Base-by-base conservation (phyloP, 2,329 filamentous ascomycete genomes). In the Talaromyces sp. region DNA sequence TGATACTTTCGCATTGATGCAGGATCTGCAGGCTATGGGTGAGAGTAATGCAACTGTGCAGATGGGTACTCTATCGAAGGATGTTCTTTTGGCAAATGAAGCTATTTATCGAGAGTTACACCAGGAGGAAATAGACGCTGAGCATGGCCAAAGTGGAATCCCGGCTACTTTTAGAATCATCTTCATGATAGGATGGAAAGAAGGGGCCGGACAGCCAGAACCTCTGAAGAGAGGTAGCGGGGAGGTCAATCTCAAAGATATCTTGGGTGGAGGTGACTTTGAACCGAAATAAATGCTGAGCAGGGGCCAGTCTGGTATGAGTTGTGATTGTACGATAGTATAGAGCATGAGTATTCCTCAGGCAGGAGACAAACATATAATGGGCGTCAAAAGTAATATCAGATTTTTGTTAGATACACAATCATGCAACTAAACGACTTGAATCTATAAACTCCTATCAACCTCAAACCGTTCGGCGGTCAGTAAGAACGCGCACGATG, bases 141-240 rank as follows among this genome's bases (percentile, higher is more conserved):
- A 43, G 31, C 43, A 64, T 37, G 62, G 62, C 10, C 90, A 91
- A 86, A 22, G 73, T 25, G 78, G 79, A 1, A 84, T 95, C 67
- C 95, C 95, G 0, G 95, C 95, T 1, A 99, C 95, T 0, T 99
- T 97, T 75, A 86, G 95, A 70, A 85, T 97, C 71, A 97, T 99
- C 67, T 97, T 95, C 78, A 97, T 98, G 93, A 99, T 99, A 78
- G 95, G 95, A 0, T 99, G 95, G 95, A 96, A 94, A 75, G 91
- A 93, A 70, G 89, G 91, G 1, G 85, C 86, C 35, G 86, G 89
- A 62, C 93, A 98, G 79, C 84, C 89, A 2, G 84, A 94, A 78
- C 93, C 95, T 5, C 80, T 98, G 65, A 80, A 89, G 69, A 86
- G 95, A 70, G 95, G 95, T 0, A 96, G 90, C 69, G 95, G 92